Evolutionary conservation across 306 rosid genomes (phyloP), one percentile per base, ranked within the genome.

Genomic region (Vigna nakashimae): DNA sequence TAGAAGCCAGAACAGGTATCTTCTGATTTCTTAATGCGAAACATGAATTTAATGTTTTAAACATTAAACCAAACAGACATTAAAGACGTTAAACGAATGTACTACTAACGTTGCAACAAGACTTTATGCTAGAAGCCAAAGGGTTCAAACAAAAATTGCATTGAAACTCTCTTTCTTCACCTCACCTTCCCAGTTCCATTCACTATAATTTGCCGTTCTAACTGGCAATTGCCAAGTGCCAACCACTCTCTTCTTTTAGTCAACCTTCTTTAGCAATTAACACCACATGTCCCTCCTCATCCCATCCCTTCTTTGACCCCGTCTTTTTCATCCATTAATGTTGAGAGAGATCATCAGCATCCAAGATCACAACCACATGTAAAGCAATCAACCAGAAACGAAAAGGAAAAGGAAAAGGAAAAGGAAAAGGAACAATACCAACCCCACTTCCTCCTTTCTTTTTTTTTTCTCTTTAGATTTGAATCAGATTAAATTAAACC

Each of bases 271-370:
- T 24, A 75, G 69, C 79, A 85, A 84, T 16, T 24, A 75, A 75
- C 79, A 85, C 84, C 88, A 89, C 89, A 84, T 80, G 69, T 56
- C 82, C 88, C 87, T 83, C 91, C 88, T 77, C 89, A 78, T 79
- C 72, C 73, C 74, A 79, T 76, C 80, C 66, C 53, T 88, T 82
- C 71, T 85, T 89, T 90, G 91, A 88, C 97, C 80, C 62, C 13
- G 83, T 71, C 86, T 66, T 75, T 79, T 76, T 82, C 87, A 51
- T 72, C 45, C 53, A 82, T 28, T 56, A 72, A 66, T 69, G 72
- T 74, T 52, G n/a, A 45, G 15, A 42, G 46, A 42, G 14, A 11
- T 16, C 50, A 45, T 3, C 5, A 45, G 5, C 50, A 45, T 12
- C 50, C 84, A 67, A 90, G 79, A 75, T 65, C 63, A 82, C 75